Conservation (phyloP, 352 stramenopile genomes). For the Globisporangium cederbergense region DNA sequence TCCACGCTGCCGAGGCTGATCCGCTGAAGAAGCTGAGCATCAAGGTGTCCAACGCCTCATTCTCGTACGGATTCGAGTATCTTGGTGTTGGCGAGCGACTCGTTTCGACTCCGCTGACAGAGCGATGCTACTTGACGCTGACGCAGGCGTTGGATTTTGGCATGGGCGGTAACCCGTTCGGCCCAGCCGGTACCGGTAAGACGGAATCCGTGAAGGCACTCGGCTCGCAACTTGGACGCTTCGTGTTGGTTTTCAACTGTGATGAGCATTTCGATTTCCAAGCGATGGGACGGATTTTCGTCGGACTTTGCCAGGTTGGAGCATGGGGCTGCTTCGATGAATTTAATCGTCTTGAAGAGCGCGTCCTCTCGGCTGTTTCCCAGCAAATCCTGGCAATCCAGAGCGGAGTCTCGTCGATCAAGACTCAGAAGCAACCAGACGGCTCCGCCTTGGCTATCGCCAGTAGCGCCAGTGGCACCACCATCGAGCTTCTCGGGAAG, state of each 20-base stretch:
- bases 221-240: conserved; percentile 97
- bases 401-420: conserved; percentile 91
- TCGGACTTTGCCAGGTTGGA: conserved; percentile 98
- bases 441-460: conserved; percentile 18
- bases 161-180: conserved; percentile 98
- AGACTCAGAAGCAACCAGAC: conserved; percentile 45
- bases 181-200: conserved; percentile 99
- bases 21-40: conserved; percentile 94
- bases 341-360: conserved; percentile 99
- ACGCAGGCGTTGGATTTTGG: conserved; percentile 99
- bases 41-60: conserved; percentile 97
- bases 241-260: conserved; percentile 99
- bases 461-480: conserved; percentile 26
- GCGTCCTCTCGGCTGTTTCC: conserved; percentile 98
- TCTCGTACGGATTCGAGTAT: conserved; percentile 99
- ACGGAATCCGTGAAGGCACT: conserved; percentile 99
- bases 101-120: conserved; percentile 99
- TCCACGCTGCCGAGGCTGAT: conserved; percentile 75
- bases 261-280: conserved; percentile 99
- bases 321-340: conserved; percentile 99
- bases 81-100: conserved; percentile 99
- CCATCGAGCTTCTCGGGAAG: conserved; percentile 96
- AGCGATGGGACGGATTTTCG: conserved; percentile 99
- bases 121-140: conserved; percentile 99
- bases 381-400: conserved; percentile 99